A percentile compares a stretch with the other conserved stretches of the same genome.
Conservation (phyloP, 352 stramenopile genomes). For the Globisporangium ultimum region DNA sequence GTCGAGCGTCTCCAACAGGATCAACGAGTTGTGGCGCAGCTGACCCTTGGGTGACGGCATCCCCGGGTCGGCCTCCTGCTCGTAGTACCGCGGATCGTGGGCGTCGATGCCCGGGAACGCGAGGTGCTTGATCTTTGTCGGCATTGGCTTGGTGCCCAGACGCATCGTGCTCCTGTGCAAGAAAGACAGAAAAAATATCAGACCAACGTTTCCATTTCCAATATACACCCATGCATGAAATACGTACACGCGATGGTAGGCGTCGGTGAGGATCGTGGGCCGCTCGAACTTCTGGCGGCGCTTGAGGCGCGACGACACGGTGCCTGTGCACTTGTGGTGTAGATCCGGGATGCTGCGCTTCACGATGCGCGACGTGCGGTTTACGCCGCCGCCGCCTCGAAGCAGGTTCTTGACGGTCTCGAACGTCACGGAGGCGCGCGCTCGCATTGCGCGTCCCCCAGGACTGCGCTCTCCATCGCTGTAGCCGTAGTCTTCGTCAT, state of each 20-base stretch:
- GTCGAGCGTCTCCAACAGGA: constrained; percentile 68
- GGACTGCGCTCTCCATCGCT: background rate
- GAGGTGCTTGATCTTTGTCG: constrained; percentile 38
- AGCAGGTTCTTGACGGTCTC: constrained; percentile 60
- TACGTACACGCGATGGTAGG: constrained; percentile 66
- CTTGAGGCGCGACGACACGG: constrained; percentile 64
- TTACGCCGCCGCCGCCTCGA: constrained; percentile 39
- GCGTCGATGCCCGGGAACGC: constrained; percentile 30
- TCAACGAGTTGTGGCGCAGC: constrained; percentile 43
- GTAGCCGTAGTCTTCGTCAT: background rate
- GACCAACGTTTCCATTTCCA: background rate
- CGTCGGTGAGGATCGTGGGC: constrained; percentile 63
- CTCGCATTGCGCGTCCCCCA: background rate
- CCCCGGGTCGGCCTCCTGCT: constrained; percentile 34
- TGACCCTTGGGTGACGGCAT: constrained; percentile 58
- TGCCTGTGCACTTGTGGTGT: constrained; percentile 51
- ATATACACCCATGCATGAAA: too few relatives aligned
- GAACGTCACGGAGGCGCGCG: constrained; percentile 50
- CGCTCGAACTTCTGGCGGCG: constrained; percentile 58
- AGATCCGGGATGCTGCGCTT: constrained; percentile 25
- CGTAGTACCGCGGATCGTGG: constrained; percentile 17
- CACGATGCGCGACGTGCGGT: constrained; percentile 28
- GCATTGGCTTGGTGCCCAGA: constrained; percentile 55
- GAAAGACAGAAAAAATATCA: background rate
- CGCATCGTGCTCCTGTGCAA: constrained; percentile 65